These are phyloP conservation scores for Geopyxis carbonaria DNA, from an alignment of 495 filamentous ascomycete species.

Conservation along the genomic window DNA sequence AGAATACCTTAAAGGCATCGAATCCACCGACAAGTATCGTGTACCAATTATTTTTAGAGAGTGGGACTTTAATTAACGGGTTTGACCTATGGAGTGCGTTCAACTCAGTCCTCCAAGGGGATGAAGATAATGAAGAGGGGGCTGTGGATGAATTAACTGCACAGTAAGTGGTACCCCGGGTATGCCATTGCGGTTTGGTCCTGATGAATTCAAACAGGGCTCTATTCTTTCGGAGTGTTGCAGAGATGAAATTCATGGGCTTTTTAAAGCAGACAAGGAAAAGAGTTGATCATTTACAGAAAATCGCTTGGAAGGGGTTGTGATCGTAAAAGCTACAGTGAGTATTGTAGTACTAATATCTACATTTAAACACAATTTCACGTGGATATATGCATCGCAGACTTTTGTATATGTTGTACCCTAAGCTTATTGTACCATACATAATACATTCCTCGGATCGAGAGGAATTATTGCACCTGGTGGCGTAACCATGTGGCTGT, in stretches of 20 bases:
- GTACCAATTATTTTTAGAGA: constrained; percentile 84
- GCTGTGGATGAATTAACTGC: constrained; percentile 20
- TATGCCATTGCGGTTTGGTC: background rate
- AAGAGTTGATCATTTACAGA: constrained; percentile 80
- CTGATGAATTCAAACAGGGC: constrained; percentile 38
- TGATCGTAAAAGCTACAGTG: constrained; percentile 28
- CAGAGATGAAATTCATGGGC: constrained; percentile 69
- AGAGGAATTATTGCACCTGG: no score
- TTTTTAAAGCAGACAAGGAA: constrained; percentile 79
- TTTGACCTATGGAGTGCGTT: constrained; percentile 85
- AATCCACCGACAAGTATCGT: constrained; percentile 66
- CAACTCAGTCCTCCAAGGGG: constrained; percentile 51
- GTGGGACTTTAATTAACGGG: constrained; percentile 71
- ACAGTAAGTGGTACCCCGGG: constrained; percentile 5
- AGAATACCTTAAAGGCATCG: constrained; percentile 33
- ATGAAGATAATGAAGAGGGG: constrained; percentile 34
- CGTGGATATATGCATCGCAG: no score
- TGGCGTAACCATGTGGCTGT: no score
- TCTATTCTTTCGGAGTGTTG: constrained; percentile 64
- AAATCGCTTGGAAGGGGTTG: constrained; percentile 54
- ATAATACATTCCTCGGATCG: no score
- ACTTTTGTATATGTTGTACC: no score
- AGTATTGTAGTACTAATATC: no score
- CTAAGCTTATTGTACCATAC: no score
- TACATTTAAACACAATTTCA: no score